Evolutionary conservation across 2,329 filamentous ascomycete genomes (phyloP), one percentile per base, ranked within the genome.

Genomic region (Stagonosporopsis cucurbitacearum): DNA sequence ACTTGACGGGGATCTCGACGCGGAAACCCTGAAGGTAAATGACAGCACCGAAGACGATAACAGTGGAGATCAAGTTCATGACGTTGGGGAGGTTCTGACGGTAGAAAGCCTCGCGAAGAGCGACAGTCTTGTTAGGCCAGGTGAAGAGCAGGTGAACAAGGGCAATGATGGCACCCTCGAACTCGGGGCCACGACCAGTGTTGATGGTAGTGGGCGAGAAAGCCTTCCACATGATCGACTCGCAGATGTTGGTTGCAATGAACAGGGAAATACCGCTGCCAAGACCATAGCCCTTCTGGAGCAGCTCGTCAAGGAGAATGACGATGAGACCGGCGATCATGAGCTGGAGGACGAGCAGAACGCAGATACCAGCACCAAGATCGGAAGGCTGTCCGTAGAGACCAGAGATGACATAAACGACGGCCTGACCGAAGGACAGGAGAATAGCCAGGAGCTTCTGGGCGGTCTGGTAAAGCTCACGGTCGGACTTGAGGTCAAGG

Each of bases 181-280:
- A 99, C 82, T 99, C 95, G 71, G 96, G 96, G 59, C 95, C 95
- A 86, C 95, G 92, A 68, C 95, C 95, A 66, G 96, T 99, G 86
- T 99, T 99, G 83, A 98, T 96, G 76, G 95, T 98, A 58, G 93
- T 98, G 54, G 96, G 96, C 49, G 94, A 98, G 85, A 99, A 98
- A 48, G 96, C 95, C 86, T 97, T 97, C 95, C 95, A 99, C 82
- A 99, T 90, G 79, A 99, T 99, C 54, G 94, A 97, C 85, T 99
- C 95, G 91, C 95, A 99, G 75, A 99, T 98, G 86, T 98, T 98
- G 83, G 95, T 99, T 67, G 95, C 95, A 77, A 99, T 99, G 86
- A 99, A 99, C 64, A 99, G 90, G 43, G 94, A 98, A 78, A 99
- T 99, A 81, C 95, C 95, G 76, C 91, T 96, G 80, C 95, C 95